These are phyloP conservation scores for Spencermartinsiella ligniputridi DNA, from an alignment of 1,139 yeast species.

Conservation along the genomic window DNA sequence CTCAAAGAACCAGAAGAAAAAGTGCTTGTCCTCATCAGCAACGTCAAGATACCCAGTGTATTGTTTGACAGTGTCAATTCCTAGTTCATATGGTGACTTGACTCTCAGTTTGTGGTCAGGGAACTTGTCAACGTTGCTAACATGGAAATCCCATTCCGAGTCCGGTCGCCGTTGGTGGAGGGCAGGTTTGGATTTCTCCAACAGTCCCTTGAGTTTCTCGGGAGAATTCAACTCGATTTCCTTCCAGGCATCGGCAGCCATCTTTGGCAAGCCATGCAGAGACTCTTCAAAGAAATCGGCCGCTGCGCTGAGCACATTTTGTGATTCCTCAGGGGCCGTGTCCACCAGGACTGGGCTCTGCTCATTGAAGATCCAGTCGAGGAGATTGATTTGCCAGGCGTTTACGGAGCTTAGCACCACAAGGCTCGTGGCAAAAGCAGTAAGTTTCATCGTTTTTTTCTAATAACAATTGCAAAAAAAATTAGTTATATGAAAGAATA, in stretches of 20 bases:
- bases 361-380: neutral
- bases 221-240: constrained; percentile 11
- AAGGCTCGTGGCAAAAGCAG: neutral
- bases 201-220: constrained; percentile 8
- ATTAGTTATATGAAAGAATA: no score
- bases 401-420: neutral
- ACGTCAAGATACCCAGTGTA: constrained; percentile 66
- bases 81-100: constrained; percentile 50
- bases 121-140: constrained; percentile 14
- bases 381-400: neutral
- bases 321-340: neutral
- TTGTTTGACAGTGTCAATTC: constrained; percentile 66
- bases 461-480: no score
- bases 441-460: neutral
- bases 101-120: constrained; percentile 17
- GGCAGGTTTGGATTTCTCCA: constrained; percentile 11
- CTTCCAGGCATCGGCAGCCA: constrained; percentile 11
- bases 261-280: neutral
- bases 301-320: neutral
- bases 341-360: neutral
- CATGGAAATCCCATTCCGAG: constrained; percentile 15
- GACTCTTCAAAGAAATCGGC: neutral
- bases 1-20: constrained; percentile 76
- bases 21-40: constrained; percentile 77
- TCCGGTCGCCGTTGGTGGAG: constrained; percentile 5